Base-by-base conservation (phyloP, 2,329 filamentous ascomycete genomes). In the Lecanosticta acicola region DNA sequence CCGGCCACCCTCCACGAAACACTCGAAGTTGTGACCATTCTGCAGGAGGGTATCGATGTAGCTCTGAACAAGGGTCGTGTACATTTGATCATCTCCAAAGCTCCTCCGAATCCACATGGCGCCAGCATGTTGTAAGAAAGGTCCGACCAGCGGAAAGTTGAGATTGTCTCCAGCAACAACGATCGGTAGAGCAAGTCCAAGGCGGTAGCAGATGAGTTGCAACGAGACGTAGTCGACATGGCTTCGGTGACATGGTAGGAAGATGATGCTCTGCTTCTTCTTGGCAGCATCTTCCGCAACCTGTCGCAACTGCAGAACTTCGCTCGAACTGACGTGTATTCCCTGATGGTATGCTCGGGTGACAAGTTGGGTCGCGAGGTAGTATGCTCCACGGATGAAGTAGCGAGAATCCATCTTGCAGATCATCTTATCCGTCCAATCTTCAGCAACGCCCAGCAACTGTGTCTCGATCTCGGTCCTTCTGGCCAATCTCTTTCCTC, bases 371-470 rank as follows among this genome's bases (percentile, higher is more conserved):
- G 90, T 94, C 39, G 75, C 76, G 32, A 95, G 64, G 65, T 96
- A 98, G 65, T 97, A 97, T 38, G 93, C 91, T 18, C 87, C 81
- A 39, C 93, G 76, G 57, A 98, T 95, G 62, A 97, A 97, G 2
- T 80, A 74, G 64, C 90, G 94, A 73, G 85, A 94, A 68, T 98
- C 93, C 77, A 97, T 91, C 70, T 98, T 98, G 78, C 91, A 97
- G 51, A 98, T 96, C 93, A 98, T 97, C 53, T 84, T 81, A 62
- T 95, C 88, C 18, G 89, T 87, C 78, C 93, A 83, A 55, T 84
- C 83, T 53, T 93, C 87, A 3, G 87, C 85, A 3, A 96, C 83
- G 61, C 95, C 83, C 44, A 81, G 76, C 37, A 98, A 71, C 47
- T 83, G 83, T 32, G 75, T 73, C 61, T 89, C 82, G 45, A 97